Evolutionary conservation across 2,329 filamentous ascomycete species (phyloP).

Genomic region (Epichloe elymi): DNA sequence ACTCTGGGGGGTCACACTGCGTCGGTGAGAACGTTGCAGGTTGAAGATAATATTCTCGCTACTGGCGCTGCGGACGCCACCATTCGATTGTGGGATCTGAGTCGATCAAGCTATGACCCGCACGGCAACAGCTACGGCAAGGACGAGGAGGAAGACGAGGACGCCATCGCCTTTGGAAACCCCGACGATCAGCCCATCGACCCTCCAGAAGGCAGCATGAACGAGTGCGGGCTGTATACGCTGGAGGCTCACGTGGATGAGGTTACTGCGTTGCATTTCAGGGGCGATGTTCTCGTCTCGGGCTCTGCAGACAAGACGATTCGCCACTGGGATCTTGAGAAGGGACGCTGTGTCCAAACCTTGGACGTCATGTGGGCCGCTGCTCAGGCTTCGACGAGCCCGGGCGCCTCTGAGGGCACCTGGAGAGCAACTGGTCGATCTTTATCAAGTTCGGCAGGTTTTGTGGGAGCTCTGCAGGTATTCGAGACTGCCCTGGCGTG

Average conservation of each 20-base stretch:
- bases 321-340: constrained; percentile 93
- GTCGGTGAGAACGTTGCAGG: constrained; percentile 81
- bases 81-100: constrained; percentile 89
- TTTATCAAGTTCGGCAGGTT: constrained; percentile 59
- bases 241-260: constrained; percentile 86
- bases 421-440: constrained; percentile 65
- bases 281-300: constrained; percentile 79
- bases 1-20: constrained; percentile 87
- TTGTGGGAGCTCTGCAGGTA: constrained; percentile 87
- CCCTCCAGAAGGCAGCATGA: constrained; percentile 66
- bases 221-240: constrained; percentile 78
- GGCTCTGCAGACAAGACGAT: constrained; percentile 96
- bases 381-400: constrained; percentile 66
- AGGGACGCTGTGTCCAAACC: constrained; percentile 94
- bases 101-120: constrained; percentile 72
- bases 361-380: constrained; percentile 97
- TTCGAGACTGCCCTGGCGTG: constrained; percentile 94
- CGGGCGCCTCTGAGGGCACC: constrained; percentile 44
- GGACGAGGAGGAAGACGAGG: constrained; percentile 45
- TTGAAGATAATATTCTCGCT: constrained; percentile 89
- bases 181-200: constrained; percentile 55
- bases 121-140: constrained; percentile 47
- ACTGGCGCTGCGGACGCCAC: constrained; percentile 93
- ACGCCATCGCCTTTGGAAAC: constrained; percentile 61
- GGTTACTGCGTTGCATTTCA: constrained; percentile 86